Evolutionary conservation across 2,329 filamentous ascomycete species (phyloP).

Genomic region (Cercospora sp.): DNA sequence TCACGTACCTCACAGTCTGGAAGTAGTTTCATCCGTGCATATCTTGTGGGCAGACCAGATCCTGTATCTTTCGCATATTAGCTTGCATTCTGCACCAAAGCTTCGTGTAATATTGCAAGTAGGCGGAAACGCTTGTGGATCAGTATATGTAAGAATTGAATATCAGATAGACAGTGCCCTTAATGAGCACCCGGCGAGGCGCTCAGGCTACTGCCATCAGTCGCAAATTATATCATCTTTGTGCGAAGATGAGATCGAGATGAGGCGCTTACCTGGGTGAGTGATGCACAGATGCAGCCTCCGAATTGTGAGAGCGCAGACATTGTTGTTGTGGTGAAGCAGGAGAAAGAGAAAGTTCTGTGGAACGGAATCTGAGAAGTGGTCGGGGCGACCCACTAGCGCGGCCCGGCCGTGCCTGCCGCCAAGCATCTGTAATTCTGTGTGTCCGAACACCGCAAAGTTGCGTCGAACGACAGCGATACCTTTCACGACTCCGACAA

Average conservation of each 20-base stretch:
- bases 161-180: slow-evolving; percentile 77
- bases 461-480: slow-evolving; percentile 11
- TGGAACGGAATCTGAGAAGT: neutral
- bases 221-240: slow-evolving; percentile 99
- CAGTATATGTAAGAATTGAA: slow-evolving; percentile 99
- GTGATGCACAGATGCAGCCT: neutral
- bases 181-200: slow-evolving; percentile 86
- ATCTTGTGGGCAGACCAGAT: neutral
- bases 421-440: slow-evolving; percentile 10
- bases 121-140: slow-evolving; percentile 40
- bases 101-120: neutral
- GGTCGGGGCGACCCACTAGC: neutral
- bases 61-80: slow-evolving; percentile 1
- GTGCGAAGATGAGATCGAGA: slow-evolving; percentile 1
- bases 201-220: slow-evolving; percentile 81
- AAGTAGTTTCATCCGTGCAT: neutral
- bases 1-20: neutral
- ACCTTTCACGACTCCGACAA: slow-evolving; percentile 17
- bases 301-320: slow-evolving; percentile 10
- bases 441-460: slow-evolving; percentile 9
- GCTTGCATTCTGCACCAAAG: neutral
- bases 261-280: slow-evolving; percentile 14
- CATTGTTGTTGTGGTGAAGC: slow-evolving; percentile 13
- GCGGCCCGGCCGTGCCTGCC: neutral
- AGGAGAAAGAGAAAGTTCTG: slow-evolving; percentile 14